Conservation (phyloP, 2,329 filamentous ascomycete genomes). For the Rosellinia necatrix region DNA sequence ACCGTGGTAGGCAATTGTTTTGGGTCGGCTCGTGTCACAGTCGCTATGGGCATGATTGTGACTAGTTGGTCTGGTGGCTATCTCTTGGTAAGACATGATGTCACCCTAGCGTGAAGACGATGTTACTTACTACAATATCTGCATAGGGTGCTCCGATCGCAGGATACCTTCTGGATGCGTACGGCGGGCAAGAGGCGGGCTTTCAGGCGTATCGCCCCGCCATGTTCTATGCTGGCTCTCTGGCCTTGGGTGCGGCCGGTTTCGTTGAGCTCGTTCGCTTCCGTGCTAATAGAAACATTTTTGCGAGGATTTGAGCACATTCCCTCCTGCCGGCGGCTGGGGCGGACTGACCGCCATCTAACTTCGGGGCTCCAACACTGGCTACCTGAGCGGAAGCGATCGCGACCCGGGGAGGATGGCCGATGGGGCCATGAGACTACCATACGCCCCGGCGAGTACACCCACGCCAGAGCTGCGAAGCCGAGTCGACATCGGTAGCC, state of each 20-base stretch:
- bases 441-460: background rate
- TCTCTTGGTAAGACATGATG: conserved; percentile 51
- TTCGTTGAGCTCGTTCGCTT: conserved; percentile 51
- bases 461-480: background rate
- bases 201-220: conserved; percentile 61
- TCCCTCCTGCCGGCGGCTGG: background rate
- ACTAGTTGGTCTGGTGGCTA: conserved; percentile 66
- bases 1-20: conserved; percentile 65
- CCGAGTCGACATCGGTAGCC: background rate
- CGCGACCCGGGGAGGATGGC: background rate
- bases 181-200: conserved; percentile 49
- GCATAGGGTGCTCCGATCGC: conserved; percentile 57
- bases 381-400: background rate
- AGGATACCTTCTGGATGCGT: conserved; percentile 59
- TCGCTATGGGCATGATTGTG: conserved; percentile 66
- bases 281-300: conserved; percentile 45
- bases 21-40: conserved; percentile 57
- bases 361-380: background rate
- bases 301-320: conserved; percentile 42
- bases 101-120: background rate
- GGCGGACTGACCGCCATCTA: too few relatives aligned
- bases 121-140: background rate
- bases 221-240: conserved; percentile 64
- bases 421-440: background rate
- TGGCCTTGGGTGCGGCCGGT: conserved; percentile 51